A percentile compares a stretch with the other conserved stretches of the same genome.
phyloP scores from a whole-genome alignment of 148 eudicot species.

The Rhododendron ferrugineum region DNA sequence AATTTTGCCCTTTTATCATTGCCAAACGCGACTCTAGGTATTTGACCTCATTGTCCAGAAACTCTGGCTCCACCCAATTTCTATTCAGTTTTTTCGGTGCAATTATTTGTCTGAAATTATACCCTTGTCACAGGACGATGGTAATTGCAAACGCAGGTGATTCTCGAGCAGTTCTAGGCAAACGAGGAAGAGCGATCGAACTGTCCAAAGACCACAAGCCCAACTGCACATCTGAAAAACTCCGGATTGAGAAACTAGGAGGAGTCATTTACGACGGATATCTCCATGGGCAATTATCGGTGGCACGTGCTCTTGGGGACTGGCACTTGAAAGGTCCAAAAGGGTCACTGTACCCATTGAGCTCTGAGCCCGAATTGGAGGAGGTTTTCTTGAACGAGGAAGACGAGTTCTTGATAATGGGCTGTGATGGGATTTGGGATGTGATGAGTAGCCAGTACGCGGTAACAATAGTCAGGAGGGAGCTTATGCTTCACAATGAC shows the following conservation, averaged over 20 bases:
- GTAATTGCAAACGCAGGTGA: conserved; percentile 58
- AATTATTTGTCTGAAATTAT: neutral
- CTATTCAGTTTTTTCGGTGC: neutral
- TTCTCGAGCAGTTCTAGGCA: conserved; percentile 56
- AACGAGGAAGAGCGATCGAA: conserved; percentile 57
- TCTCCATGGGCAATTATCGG: conserved; percentile 55
- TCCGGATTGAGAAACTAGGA: conserved; percentile 51
- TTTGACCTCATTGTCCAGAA: neutral
- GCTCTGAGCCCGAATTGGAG: conserved; percentile 55
- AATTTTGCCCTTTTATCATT: neutral
- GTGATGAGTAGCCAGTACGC: conserved; percentile 65
- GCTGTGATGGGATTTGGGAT: conserved; percentile 59
- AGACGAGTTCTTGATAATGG: conserved; percentile 57
- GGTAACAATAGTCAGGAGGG: conserved; percentile 43
- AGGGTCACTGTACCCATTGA: conserved; percentile 38
- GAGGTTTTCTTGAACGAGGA: conserved; percentile 40
- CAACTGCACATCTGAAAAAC: conserved; percentile 45
- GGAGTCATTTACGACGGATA: conserved; percentile 57
- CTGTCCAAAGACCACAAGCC: conserved; percentile 68
- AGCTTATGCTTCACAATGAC: conserved; percentile 56
- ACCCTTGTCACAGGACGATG: conserved; percentile 31
- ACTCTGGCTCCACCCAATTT: neutral
- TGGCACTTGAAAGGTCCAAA: conserved; percentile 65
- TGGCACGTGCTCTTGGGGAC: conserved; percentile 58
- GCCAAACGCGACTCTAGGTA: neutral